These are phyloP conservation scores for Dendrocalamus latiflorus DNA, from an alignment of 202 grass and related monocot genomes.

Conservation along the genomic window DNA sequence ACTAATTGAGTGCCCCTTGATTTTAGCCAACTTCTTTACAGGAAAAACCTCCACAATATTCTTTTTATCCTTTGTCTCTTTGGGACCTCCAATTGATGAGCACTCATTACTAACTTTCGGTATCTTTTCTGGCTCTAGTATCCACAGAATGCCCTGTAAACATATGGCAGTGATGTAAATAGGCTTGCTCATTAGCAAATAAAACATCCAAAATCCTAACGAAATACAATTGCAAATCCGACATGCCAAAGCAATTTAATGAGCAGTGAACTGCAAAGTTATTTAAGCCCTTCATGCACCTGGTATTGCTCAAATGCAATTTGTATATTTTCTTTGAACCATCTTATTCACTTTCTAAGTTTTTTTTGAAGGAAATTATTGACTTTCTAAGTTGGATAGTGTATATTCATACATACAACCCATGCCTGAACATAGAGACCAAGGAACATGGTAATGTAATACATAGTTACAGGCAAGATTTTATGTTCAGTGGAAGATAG, in stretches of 20 bases:
- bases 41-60: slow-evolving; percentile 69
- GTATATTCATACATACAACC: background rate
- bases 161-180: background rate
- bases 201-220: background rate
- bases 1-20: slow-evolving; percentile 48
- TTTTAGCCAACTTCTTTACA: slow-evolving; percentile 61
- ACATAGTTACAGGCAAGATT: background rate
- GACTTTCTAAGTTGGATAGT: too few species aligned
- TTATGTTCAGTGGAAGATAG: background rate
- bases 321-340: background rate
- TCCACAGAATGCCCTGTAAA: slow-evolving; percentile 72
- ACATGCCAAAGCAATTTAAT: background rate
- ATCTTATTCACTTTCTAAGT: background rate
- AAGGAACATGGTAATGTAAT: background rate
- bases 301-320: background rate
- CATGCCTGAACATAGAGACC: background rate
- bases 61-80: slow-evolving; percentile 74
- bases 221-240: background rate
- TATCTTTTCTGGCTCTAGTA: slow-evolving; percentile 75
- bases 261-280: background rate
- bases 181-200: background rate
- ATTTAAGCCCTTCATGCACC: background rate
- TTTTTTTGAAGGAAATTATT: too few species aligned
- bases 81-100: slow-evolving; percentile 36
- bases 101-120: slow-evolving; percentile 54